phyloP scores from a whole-genome alignment of 495 filamentous ascomycete genomes.

The Neurospora hispaniola region DNA sequence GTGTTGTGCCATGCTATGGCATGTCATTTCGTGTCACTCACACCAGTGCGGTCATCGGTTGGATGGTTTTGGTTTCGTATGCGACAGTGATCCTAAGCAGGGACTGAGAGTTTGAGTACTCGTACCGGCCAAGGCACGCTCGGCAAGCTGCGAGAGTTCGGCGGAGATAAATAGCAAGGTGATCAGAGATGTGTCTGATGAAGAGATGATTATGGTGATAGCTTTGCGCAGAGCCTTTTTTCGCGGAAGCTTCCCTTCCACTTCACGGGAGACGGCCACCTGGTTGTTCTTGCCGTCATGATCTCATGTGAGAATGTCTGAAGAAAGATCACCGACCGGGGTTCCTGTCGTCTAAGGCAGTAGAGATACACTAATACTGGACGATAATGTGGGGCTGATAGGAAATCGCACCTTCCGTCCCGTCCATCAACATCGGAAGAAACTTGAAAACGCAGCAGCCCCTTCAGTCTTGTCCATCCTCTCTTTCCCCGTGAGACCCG shows the following conservation, averaged over 20 bases:
- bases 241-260: too few species aligned
- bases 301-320: not conserved
- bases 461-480: too few species aligned
- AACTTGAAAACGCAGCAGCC: too few species aligned
- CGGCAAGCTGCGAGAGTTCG: not conserved
- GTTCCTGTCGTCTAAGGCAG: not conserved
- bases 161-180: not conserved
- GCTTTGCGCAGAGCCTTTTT: too few species aligned
- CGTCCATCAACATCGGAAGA: not conserved
- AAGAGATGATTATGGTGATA: too few species aligned
- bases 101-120: not conserved
- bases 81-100: not conserved
- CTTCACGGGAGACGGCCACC: not conserved
- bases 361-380: not conserved
- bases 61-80: not conserved
- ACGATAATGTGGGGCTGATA: not conserved
- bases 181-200: not conserved
- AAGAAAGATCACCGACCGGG: not conserved
- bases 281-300: not conserved
- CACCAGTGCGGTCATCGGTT: not conserved
- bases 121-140: too few species aligned
- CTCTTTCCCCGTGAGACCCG: too few species aligned
- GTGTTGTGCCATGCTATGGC: too few species aligned
- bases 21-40: not conserved
- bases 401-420: not conserved